A percentile compares a stretch with the other conserved stretches of the same genome.
Conservation (phyloP, 495 filamentous ascomycete species). For the Aspergillus bridgeri region DNA sequence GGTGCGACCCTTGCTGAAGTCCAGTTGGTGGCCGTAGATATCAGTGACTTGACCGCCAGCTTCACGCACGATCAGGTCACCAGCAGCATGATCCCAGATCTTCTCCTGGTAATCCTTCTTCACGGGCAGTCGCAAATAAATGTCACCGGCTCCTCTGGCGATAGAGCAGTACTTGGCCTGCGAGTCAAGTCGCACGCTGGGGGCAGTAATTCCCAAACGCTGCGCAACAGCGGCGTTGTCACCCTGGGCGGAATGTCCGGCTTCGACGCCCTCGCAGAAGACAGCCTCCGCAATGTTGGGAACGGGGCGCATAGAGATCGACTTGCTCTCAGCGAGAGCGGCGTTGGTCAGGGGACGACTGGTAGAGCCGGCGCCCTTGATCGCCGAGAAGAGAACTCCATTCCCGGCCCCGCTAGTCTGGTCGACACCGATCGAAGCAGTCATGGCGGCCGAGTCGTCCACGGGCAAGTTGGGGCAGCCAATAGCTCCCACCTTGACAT, state of each 20-base stretch:
- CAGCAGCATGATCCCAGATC: constrained; percentile 99
- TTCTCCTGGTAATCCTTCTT: constrained; percentile 91
- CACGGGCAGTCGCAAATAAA: constrained; percentile 85
- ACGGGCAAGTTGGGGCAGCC: constrained; percentile 93
- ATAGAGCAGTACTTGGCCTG: constrained; percentile 97
- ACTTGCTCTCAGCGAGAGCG: constrained; percentile 53
- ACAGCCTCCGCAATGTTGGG: constrained; percentile 71
- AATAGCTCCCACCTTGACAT: constrained; percentile 89
- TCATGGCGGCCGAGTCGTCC: constrained; percentile 66
- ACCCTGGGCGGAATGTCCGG: constrained; percentile 81
- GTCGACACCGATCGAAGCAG: constrained; percentile 62
- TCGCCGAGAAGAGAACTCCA: constrained; percentile 82
- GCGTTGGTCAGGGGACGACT: constrained; percentile 66
- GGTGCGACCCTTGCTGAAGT: constrained; percentile 85
- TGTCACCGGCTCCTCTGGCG: constrained; percentile 90
- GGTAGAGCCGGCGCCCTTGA: constrained; percentile 70
- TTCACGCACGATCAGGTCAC: constrained; percentile 89
- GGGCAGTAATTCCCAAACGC: constrained; percentile 77
- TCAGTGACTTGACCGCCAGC: constrained; percentile 91
- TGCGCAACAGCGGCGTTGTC: constrained; percentile 82
- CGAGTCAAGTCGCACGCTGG: constrained; percentile 89
- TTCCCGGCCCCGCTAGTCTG: constrained; percentile 63
- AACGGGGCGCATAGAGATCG: constrained; percentile 74
- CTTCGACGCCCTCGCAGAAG: constrained; percentile 95
- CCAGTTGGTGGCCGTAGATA: constrained; percentile 70